Evolutionary conservation across 225 moss, liverwort and hornwort species (phyloP), one percentile per base, ranked within the genome.

Genomic region (Pseudoscleropodium purum): DNA sequence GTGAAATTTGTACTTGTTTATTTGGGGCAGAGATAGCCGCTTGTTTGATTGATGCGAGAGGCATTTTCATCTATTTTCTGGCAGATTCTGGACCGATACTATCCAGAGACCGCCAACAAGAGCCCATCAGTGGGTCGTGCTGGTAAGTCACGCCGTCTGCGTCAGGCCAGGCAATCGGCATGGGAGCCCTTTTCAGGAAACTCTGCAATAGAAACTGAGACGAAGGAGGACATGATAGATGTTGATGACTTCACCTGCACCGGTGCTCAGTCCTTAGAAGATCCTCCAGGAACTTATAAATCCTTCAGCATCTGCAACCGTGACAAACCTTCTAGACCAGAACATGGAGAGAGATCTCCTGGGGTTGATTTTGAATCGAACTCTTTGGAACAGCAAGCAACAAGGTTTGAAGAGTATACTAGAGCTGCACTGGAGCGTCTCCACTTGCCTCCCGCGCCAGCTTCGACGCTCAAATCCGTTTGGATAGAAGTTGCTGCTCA

Each of bases 61-160:
- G 14, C 33, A 27, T 54, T 51, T 84, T 66, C 56, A 29, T 66
- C 41, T 56, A 10, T 79, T 72, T 78, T 60, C 18, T 51, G 60
- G 39, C 90, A 95, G 95, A 61, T 95, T 86, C 56, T 95, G 74
- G 77, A 88, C 80, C 89, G 92, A 41, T 89, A 91, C 65, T 92
- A 95, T 20, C 95, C 93, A 56, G 91, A 93, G 66, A 92, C 88
- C 68, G 95, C 94, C 75, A 80, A 27, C n/a, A 84, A 51, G 67
- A 94, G 87, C 77, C 93, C 94, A 73, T 94, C 94, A 61, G 92
- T 95, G 78, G 94, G 94, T 64, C 93, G 94, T 63, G 43, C 61
- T 89, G 95, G 94, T 7, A 95, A 95, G 88, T 93, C 95, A 54
- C 92, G 92, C 64, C 94, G 95, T 37, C 84, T 94, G 67, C 93